Evolutionary conservation across 306 rosid species (phyloP).

Genomic region (Psophocarpus tetragonolobus): DNA sequence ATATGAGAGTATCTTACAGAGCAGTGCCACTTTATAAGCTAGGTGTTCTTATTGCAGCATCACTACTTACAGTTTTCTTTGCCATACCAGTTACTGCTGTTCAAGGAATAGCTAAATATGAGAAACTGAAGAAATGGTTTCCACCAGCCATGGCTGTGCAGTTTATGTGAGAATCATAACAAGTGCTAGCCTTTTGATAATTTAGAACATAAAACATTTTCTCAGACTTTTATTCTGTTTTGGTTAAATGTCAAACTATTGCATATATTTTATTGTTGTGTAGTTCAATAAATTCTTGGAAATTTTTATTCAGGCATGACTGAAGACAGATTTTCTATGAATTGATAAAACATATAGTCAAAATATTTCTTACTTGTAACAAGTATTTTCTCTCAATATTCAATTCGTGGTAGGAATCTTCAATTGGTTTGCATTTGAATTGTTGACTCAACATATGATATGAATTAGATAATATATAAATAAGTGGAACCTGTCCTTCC

Average conservation of each 20-base stretch:
- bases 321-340: not conserved
- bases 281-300: not conserved
- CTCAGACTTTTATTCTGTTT: not conserved
- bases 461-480: not conserved
- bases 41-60: conserved; percentile 67
- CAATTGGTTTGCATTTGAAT: not conserved
- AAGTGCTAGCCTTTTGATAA: not conserved
- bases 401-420: not conserved
- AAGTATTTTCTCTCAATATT: not conserved
- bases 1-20: conserved; percentile 60
- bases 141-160: conserved; percentile 90
- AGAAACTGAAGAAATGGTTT: conserved; percentile 88
- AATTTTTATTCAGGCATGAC: not conserved
- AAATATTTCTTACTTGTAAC: not conserved
- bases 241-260: not conserved
- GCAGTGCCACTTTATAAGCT: conserved; percentile 60
- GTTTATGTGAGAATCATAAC: conserved; percentile 62
- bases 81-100: conserved; percentile 89
- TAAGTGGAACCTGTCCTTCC: not conserved
- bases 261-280: conserved; percentile 8
- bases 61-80: conserved; percentile 80
- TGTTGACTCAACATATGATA: not conserved
- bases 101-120: conserved; percentile 93
- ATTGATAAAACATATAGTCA: conserved; percentile 1
- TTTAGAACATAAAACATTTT: not conserved